A percentile compares a stretch with the other conserved stretches of the same genome.
Conservation (phyloP, 2,329 filamentous ascomycete genomes). For the Rhexocercosporidium sp. region DNA sequence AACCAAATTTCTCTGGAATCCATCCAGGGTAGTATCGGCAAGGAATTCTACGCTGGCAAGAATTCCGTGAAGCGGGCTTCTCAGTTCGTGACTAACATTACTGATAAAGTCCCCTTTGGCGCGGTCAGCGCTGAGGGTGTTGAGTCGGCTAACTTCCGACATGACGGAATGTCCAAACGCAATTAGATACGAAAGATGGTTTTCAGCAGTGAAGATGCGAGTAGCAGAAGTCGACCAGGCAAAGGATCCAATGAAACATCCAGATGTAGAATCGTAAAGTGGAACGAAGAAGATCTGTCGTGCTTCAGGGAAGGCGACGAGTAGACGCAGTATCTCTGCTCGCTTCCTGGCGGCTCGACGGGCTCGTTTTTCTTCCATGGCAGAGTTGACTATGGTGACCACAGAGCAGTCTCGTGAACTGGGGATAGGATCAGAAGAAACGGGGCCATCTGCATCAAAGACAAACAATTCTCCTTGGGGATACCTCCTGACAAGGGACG, state of each 20-base stretch:
- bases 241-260: constrained; percentile 54
- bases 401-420: constrained; percentile 1
- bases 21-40: constrained; percentile 46
- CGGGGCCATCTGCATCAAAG: constrained; percentile 34
- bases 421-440: constrained; percentile 14
- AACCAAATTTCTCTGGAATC: constrained; percentile 41
- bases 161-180: constrained; percentile 56
- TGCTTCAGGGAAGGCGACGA: constrained; percentile 47
- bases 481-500: constrained; percentile 34
- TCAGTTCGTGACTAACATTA: constrained; percentile 61
- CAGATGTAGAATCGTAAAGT: constrained; percentile 51
- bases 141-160: constrained; percentile 56
- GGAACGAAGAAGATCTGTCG: constrained; percentile 54
- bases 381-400: not conserved
- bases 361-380: constrained; percentile 18
- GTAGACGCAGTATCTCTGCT: constrained; percentile 39
- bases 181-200: constrained; percentile 45
- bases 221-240: constrained; percentile 52
- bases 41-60: constrained; percentile 56
- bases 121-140: constrained; percentile 52
- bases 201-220: constrained; percentile 40
- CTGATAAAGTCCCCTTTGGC: constrained; percentile 62
- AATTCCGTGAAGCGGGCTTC: constrained; percentile 61
- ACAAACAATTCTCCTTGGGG: constrained; percentile 38
- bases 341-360: constrained; percentile 22